Evolutionary conservation across 495 filamentous ascomycete genomes (phyloP).

Genomic region (Aspergillus biplanus): DNA sequence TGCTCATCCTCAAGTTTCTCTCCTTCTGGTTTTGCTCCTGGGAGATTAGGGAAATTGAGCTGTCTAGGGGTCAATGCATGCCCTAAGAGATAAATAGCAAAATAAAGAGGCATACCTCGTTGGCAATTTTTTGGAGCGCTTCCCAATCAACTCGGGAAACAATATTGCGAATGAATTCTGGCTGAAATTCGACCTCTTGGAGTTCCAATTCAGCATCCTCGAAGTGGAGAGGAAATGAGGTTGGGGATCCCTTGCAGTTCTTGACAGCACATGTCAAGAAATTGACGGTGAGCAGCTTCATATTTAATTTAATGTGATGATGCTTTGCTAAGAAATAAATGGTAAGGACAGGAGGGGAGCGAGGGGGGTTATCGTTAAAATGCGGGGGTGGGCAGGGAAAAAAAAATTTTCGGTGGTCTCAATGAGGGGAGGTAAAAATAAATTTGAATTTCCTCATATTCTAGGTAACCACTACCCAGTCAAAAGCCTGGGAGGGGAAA

Average conservation of each 20-base stretch:
- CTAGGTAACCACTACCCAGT: no score
- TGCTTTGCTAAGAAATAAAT: not conserved
- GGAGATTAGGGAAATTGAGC: constrained; percentile 84
- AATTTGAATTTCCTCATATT: no score
- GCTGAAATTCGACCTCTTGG: constrained; percentile 78
- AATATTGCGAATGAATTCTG: constrained; percentile 77
- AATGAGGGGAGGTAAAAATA: no score
- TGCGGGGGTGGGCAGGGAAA: no score
- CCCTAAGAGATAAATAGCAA: not conserved
- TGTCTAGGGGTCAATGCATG: constrained; percentile 15
- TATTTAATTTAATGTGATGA: constrained; percentile 1
- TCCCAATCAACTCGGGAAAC: constrained; percentile 89
- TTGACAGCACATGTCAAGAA: constrained; percentile 97
- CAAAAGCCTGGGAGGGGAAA: no score
- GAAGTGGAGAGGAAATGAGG: constrained; percentile 88
- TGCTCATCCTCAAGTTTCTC: constrained; percentile 63
- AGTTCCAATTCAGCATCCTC: constrained; percentile 86
- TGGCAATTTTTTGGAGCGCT: constrained; percentile 69
- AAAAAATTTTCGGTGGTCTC: no score
- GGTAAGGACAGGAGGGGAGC: not conserved
- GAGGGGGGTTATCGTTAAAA: constrained; percentile 3
- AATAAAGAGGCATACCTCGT: constrained; percentile 63
- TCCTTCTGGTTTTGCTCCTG: constrained; percentile 63
- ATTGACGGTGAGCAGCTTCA: constrained; percentile 97
- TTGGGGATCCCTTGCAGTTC: constrained; percentile 76